Evolutionary conservation across 2,329 filamentous ascomycete genomes (phyloP), one percentile per base, ranked within the genome.

Genomic region (Lomentospora prolificans): DNA sequence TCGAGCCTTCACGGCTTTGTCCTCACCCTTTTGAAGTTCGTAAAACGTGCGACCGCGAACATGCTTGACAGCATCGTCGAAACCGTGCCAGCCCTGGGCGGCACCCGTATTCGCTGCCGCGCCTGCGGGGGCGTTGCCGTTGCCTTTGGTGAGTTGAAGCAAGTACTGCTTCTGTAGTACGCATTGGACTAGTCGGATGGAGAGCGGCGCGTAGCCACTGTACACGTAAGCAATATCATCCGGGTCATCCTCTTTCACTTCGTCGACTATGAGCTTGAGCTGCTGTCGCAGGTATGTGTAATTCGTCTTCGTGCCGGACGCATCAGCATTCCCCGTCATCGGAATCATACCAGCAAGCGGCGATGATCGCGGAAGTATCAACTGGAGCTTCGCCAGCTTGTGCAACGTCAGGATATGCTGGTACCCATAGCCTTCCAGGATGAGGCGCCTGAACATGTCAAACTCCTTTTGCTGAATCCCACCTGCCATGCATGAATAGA

Each of bases 171-270:
- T 99, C 68, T 97, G 91, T 51, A 99, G 72, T 52, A 97, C 81
- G 66, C 89, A 94, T 69, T 99, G 95, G 4, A 99, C 86, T 3
- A 99, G 80, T 14, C 94, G 85, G 55, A 97, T 82, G 48, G 89
- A 95, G 10, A 99, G 79, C 0, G 94, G 95, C 3, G 95, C 94
- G 66, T 97, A 99, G 54, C 94, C 95, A 60, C 89, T 95, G 71
- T 97, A 99, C 9, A 96, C 91, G 65, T 99, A 99, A n/a, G 91
- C 87, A 59, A 97, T 86, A 64, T 99, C 94, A 64, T 94, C 89
- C 2, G 94, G 94, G 50, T 95, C 87, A 58, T 94, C 85, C 69
- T 99, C 94, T 66, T 95, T 91, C 39, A 99, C 92, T 67, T 97
- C 94, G 67, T 99, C 94, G 56, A 96, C 87, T 66, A 96, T 95